A percentile compares a stretch with the other conserved stretches of the same genome.
These are phyloP conservation scores for Geotrichum candidum DNA, from an alignment of 1,139 yeast genomes.

Conservation along the genomic window DNA sequence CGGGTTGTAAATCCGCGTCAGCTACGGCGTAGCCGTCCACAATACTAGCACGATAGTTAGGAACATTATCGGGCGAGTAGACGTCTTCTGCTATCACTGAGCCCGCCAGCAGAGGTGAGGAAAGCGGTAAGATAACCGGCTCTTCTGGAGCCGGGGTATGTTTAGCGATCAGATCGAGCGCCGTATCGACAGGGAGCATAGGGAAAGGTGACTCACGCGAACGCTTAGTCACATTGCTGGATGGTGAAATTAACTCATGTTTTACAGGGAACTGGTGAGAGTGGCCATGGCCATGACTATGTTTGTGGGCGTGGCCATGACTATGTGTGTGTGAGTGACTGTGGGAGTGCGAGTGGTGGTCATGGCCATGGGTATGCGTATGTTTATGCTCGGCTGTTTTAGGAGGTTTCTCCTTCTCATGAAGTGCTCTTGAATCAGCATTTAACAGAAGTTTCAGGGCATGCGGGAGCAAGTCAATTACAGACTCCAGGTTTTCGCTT, in stretches of 20 bases:
- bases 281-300: constrained; percentile 21
- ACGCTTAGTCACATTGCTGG: constrained; percentile 34
- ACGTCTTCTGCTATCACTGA: constrained; percentile 40
- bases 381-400: not conserved
- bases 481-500: constrained; percentile 39
- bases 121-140: constrained; percentile 15
- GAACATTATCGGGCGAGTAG: constrained; percentile 38
- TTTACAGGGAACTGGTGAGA: constrained; percentile 4
- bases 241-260: not conserved
- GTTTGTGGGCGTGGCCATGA: constrained; percentile 23
- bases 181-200: constrained; percentile 40
- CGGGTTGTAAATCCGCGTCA: constrained; percentile 40
- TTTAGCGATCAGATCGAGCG: constrained; percentile 25
- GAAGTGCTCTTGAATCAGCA: constrained; percentile 38
- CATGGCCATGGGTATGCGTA: constrained; percentile 21
- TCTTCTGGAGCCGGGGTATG: not conserved
- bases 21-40: constrained; percentile 50
- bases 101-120: constrained; percentile 30
- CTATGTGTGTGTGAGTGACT: constrained; percentile 20
- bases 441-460: constrained; percentile 38
- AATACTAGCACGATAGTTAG: constrained; percentile 45
- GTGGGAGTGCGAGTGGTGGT: constrained; percentile 22
- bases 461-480: constrained; percentile 38
- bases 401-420: constrained; percentile 18
- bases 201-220: constrained; percentile 45